Base-by-base conservation (phyloP, 805 yeast genomes). In the Wickerhamomyces canadensis region DNA sequence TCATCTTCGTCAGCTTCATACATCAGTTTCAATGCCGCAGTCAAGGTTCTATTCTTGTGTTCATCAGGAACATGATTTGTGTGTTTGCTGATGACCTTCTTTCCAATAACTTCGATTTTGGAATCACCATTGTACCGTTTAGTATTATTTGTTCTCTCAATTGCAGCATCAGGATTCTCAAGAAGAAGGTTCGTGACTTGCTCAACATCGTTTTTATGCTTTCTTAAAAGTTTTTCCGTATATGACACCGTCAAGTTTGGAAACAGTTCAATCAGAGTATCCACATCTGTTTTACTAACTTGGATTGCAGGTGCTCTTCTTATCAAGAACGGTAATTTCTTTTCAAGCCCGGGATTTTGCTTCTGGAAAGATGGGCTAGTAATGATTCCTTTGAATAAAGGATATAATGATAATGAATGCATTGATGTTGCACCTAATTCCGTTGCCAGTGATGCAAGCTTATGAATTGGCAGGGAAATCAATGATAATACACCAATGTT, bases 1-100 rank as follows among this genome's bases (percentile, higher is more conserved):
- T 86, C 95, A 56, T 85, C 95, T 45, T 86, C 95, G 50, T 85
- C 91, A 7, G 77, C 70, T 31, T 81, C 82, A 47, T 83, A 81
- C 43, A 84, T 61, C 43, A 83, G 55, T 30, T 76, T 62, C 44
- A 84, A 58, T 1, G 89, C 88, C 17, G 76, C 70, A 0, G 70
- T 61, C 30, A 83, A 55, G 0, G 84, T 78, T 45, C 65, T 72
- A 50, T 79, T 73, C 49, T 71, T 74, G n/a, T 75, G 50, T 22
- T 72, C 75, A 38, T 65, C 72, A 6, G 70, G 71, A 12, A 64
- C 68, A 34, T 47, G 55, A 19, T 28, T 25, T 5, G 23, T 24
- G 22, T 13, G 33, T 16, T 28, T 29, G 14, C 43, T 31, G 15
- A 42, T 29, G 3, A 45, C 45, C 37, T 46, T 51, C 33, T 44